These are phyloP conservation scores for Limonomyces culmigenus DNA, from an alignment of 1,284 basidiomycete species.

Conservation along the genomic window DNA sequence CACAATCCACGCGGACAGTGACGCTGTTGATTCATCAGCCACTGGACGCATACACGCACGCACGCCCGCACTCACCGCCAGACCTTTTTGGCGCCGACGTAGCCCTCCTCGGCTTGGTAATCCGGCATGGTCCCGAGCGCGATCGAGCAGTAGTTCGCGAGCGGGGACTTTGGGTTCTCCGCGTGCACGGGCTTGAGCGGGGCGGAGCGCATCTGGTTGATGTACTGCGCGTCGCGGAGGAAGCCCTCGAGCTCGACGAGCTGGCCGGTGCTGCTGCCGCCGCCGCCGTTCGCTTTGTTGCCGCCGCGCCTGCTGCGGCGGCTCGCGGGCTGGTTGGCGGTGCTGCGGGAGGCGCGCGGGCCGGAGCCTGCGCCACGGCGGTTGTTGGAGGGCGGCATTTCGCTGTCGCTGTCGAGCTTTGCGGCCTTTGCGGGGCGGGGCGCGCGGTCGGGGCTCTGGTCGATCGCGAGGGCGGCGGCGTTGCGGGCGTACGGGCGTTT, in stretches of 20 bases:
- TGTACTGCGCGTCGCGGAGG: constrained; percentile 14
- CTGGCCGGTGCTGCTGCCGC: not conserved
- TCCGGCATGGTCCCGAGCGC: constrained; percentile 4
- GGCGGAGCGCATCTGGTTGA: constrained; percentile 11
- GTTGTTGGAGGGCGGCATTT: too few species aligned
- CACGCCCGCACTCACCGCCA: constrained; percentile 4
- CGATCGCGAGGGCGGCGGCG: constrained; percentile 8
- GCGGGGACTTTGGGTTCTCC: constrained; percentile 27
- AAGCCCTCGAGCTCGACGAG: constrained; percentile 9
- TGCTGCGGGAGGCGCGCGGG: too few species aligned
- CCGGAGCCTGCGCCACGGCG: too few species aligned
- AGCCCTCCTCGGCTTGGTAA: constrained; percentile 6
- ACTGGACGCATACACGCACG: constrained; percentile 6
- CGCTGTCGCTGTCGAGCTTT: not conserved
- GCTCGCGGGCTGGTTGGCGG: too few species aligned
- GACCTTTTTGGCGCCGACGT: not conserved
- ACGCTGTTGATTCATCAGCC: constrained; percentile 19
- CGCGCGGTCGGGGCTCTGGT: not conserved
- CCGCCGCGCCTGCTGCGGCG: too few species aligned
- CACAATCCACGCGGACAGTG: constrained; percentile 25
- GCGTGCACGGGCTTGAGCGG: constrained; percentile 16
- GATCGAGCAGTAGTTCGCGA: constrained; percentile 18
- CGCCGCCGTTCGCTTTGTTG: not conserved
- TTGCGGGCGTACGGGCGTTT: constrained; percentile 24
- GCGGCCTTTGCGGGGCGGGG: not conserved